Conservation (phyloP, 2,329 filamentous ascomycete genomes). For the Alternaria angustiovoidea region DNA sequence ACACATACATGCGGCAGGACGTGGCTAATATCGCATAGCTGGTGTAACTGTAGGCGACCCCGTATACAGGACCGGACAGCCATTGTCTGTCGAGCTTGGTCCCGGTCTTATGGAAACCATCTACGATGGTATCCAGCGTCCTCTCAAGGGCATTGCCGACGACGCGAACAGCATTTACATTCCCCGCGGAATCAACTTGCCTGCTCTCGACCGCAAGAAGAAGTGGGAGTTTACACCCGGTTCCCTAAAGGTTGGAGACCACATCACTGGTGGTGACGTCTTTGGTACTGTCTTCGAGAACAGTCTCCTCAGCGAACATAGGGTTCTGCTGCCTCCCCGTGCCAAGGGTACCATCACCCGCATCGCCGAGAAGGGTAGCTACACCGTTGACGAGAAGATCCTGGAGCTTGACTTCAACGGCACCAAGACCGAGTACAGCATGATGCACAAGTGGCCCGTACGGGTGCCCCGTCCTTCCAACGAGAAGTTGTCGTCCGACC, state of each 20-base stretch:
- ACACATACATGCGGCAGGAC: not conserved
- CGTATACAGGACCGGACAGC: constrained; percentile 89
- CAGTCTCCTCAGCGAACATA: constrained; percentile 91
- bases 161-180: constrained; percentile 93
- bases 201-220: constrained; percentile 86
- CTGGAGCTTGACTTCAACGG: constrained; percentile 97
- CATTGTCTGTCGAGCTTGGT: constrained; percentile 94
- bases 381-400: constrained; percentile 93
- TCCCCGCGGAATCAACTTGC: constrained; percentile 87
- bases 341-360: constrained; percentile 91
- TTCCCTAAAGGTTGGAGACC: constrained; percentile 90
- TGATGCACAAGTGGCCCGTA: constrained; percentile 99
- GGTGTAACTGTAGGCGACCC: constrained; percentile 96
- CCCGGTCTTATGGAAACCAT: constrained; percentile 98
- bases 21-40: constrained; percentile 63
- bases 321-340: constrained; percentile 88
- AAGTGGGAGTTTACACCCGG: constrained; percentile 95
- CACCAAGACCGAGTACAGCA: constrained; percentile 89
- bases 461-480: constrained; percentile 91
- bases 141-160: constrained; percentile 82
- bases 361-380: constrained; percentile 87
- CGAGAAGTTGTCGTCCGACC: constrained; percentile 88
- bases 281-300: constrained; percentile 97
- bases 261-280: constrained; percentile 94
- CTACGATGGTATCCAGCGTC: constrained; percentile 98